Evolutionary conservation across 2,329 filamentous ascomycete species (phyloP).

Genomic region (Xylaria sp.): DNA sequence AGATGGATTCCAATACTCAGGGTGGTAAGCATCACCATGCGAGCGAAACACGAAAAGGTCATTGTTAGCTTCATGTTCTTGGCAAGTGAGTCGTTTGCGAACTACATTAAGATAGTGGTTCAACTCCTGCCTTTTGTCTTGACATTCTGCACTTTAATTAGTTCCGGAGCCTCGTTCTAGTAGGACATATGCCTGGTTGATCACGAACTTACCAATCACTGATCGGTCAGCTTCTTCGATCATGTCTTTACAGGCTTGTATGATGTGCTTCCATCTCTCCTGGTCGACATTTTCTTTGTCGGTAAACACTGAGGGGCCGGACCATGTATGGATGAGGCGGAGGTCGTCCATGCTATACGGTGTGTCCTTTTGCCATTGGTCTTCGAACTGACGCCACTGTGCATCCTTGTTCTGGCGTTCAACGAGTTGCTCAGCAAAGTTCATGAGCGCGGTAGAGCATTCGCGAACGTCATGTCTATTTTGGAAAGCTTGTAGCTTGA

Average conservation of each 20-base stretch:
- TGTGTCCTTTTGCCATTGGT: slow-evolving; percentile 36
- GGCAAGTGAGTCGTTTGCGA: slow-evolving; percentile 49
- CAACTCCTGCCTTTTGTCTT: slow-evolving; percentile 38
- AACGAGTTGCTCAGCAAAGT: slow-evolving; percentile 41
- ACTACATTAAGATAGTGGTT: slow-evolving; percentile 41
- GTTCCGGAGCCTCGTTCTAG: slow-evolving; percentile 25
- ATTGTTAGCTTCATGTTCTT: slow-evolving; percentile 48
- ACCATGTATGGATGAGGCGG: slow-evolving; percentile 54
- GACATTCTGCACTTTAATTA: slow-evolving; percentile 40
- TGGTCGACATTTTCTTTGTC: slow-evolving; percentile 50
- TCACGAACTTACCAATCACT: slow-evolving; percentile 51
- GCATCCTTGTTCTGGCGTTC: slow-evolving; percentile 43
- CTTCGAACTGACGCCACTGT: slow-evolving; percentile 46
- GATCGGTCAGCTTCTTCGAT: slow-evolving; percentile 51
- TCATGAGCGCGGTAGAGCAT: slow-evolving; percentile 45
- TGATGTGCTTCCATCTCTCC: slow-evolving; percentile 50
- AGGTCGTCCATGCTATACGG: slow-evolving; percentile 48
- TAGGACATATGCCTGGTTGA: background rate
- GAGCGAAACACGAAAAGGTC: slow-evolving; percentile 46
- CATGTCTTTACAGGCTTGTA: slow-evolving; percentile 50
- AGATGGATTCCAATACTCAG: slow-evolving; percentile 54
- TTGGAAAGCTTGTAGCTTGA: slow-evolving; percentile 41
- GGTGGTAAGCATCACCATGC: slow-evolving; percentile 43
- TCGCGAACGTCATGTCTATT: slow-evolving; percentile 43
- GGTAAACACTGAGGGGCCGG: slow-evolving; percentile 53